Percentiles rank a stretch among this genome's conserved stretches.
phyloP scores from a whole-genome alignment of 805 yeast genomes.

The Wickerhamomyces bisporus region DNA sequence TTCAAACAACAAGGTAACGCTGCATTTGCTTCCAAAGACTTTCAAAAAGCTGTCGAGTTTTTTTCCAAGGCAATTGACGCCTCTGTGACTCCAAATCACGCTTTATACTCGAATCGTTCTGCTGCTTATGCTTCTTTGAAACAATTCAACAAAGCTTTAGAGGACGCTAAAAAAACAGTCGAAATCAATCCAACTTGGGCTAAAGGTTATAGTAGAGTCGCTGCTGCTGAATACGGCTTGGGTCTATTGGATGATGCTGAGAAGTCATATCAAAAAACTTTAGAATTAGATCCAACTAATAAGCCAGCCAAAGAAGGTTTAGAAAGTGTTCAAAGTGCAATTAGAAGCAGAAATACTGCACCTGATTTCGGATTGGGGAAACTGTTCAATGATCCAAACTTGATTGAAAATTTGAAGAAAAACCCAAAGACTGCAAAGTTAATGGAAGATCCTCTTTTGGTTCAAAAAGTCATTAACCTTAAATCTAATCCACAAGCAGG shows the following conservation, averaged over 20 bases:
- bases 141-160: conserved; percentile 66
- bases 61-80: conserved; percentile 87
- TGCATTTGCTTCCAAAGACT: conserved; percentile 86
- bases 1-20: conserved; percentile 91
- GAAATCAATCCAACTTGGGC: conserved; percentile 86
- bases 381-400: conserved; percentile 75
- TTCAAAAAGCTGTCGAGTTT: conserved; percentile 66
- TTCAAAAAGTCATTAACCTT: conserved; percentile 57
- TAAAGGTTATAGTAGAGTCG: conserved; percentile 91
- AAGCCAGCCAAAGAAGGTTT: conserved; percentile 86
- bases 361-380: conserved; percentile 76
- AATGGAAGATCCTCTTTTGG: conserved; percentile 83
- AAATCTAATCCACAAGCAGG: conserved; percentile 72
- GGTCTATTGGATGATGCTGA: conserved; percentile 75
- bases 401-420: conserved; percentile 65
- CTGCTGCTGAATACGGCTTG: conserved; percentile 88
- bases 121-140: conserved; percentile 82
- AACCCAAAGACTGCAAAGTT: conserved; percentile 86
- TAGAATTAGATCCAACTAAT: conserved; percentile 75
- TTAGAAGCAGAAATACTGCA: conserved; percentile 35
- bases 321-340: conserved; percentile 59
- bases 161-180: conserved; percentile 82
- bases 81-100: conserved; percentile 82
- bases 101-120: conserved; percentile 88
- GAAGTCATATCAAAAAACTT: conserved; percentile 66